These are phyloP conservation scores for Kentomonas sorsogonicus DNA, from an alignment of 208 protist genomes.

Conservation along the genomic window DNA sequence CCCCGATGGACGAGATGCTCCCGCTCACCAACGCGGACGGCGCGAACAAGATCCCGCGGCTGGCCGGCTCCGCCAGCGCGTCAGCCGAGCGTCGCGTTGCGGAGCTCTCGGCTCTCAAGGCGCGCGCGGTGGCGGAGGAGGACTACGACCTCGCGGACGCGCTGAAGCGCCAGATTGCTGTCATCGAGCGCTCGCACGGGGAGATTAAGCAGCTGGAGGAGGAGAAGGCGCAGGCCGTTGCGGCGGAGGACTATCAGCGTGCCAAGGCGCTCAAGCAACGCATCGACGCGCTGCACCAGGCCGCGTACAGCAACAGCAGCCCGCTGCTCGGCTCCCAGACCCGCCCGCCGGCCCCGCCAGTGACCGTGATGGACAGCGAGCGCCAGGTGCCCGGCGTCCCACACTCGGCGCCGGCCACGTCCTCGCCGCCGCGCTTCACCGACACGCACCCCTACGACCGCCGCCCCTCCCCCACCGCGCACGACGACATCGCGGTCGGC, in stretches of 20 bases:
- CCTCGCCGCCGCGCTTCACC: constrained; percentile 20
- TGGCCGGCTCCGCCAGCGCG: neutral
- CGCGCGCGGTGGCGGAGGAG: constrained; percentile 65
- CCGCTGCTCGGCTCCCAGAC: too few species aligned
- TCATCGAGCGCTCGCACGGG: constrained; percentile 30
- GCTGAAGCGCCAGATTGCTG: constrained; percentile 56
- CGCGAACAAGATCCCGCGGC: constrained; percentile 22
- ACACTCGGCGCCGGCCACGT: neutral
- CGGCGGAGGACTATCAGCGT: constrained; percentile 65
- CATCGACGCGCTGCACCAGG: constrained; percentile 57
- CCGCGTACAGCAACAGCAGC: constrained; percentile 4
- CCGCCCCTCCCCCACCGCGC: neutral
- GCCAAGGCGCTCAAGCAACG: constrained; percentile 77
- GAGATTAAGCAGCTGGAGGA: constrained; percentile 55
- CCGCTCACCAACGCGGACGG: constrained; percentile 23
- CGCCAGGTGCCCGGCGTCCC: neutral
- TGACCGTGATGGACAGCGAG: neutral
- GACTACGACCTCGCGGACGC: constrained; percentile 83
- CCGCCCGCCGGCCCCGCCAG: too few species aligned
- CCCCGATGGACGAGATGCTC: constrained; percentile 79
- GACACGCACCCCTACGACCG: neutral
- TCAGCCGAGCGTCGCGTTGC: neutral
- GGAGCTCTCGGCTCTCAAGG: constrained; percentile 59
- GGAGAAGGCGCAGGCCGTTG: constrained; percentile 65
- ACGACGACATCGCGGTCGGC: constrained; percentile 65